These are phyloP conservation scores for Herpotrichia juniperi DNA, from an alignment of 2,329 filamentous ascomycete species.

Conservation along the genomic window DNA sequence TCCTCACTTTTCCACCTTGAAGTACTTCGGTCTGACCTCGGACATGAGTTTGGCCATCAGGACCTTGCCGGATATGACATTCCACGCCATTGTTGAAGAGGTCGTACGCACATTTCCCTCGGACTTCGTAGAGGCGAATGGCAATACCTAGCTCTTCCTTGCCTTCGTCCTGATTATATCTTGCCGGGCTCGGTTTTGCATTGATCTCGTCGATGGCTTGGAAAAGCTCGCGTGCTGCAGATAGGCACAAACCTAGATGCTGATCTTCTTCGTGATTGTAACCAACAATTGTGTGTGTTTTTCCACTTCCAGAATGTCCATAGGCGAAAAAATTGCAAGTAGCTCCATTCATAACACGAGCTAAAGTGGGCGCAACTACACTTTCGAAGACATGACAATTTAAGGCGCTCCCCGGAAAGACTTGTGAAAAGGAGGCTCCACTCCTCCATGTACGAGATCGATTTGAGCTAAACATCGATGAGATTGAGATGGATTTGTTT, in stretches of 20 bases:
- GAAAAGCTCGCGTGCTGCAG: constrained; percentile 41
- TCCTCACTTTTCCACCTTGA: constrained; percentile 49
- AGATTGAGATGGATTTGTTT: constrained; percentile 5
- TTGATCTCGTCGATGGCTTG: constrained; percentile 33
- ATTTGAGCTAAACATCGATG: background rate
- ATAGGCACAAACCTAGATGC: constrained; percentile 47
- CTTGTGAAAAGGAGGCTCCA: constrained; percentile 6
- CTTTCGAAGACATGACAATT: constrained; percentile 28
- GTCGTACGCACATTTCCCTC: constrained; percentile 51
- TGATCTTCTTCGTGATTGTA: constrained; percentile 46
- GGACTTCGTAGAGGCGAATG: constrained; percentile 50
- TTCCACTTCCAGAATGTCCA: constrained; percentile 51
- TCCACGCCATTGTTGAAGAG: constrained; percentile 47
- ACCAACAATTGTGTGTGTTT: constrained; percentile 52
- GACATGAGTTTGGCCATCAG: constrained; percentile 49
- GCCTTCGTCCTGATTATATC: background rate
- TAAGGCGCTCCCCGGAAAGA: constrained; percentile 6
- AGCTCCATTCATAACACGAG: constrained; percentile 40
- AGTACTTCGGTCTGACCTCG: constrained; percentile 52
- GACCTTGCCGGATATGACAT: constrained; percentile 51
- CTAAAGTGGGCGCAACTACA: constrained; percentile 43
- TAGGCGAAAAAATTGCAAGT: constrained; percentile 54
- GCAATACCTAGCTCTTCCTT: constrained; percentile 40
- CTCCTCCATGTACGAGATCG: constrained; percentile 14
- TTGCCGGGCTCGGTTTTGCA: background rate